Evolutionary conservation across 306 rosid genomes (phyloP).

Genomic region (Quercus variabilis): DNA sequence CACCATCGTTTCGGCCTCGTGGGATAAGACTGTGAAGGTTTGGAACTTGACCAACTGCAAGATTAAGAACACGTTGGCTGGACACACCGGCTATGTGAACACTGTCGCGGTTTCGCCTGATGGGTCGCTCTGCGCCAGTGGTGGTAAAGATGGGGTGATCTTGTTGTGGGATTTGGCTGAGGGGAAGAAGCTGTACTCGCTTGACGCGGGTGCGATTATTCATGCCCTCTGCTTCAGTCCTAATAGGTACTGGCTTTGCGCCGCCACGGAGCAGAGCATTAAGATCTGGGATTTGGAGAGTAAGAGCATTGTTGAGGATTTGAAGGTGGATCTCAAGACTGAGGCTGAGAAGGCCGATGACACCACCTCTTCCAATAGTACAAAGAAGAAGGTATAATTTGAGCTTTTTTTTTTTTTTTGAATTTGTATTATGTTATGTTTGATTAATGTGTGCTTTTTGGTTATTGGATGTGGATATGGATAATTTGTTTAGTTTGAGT

Average conservation of each 20-base stretch:
- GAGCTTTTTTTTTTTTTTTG: too few species aligned
- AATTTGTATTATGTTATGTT: too few species aligned
- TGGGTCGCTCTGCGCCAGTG: conserved; percentile 88
- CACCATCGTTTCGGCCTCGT: conserved; percentile 79
- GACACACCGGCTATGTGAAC: conserved; percentile 83
- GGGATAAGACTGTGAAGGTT: conserved; percentile 71
- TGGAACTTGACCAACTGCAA: conserved; percentile 91
- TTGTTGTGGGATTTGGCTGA: conserved; percentile 96
- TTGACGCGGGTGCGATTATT: conserved; percentile 79
- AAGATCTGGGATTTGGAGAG: conserved; percentile 99
- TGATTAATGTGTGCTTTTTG: too few species aligned
- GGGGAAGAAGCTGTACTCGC: conserved; percentile 80
- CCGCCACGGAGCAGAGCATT: conserved; percentile 89
- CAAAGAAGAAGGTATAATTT: conserved; percentile 73
- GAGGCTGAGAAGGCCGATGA: conserved; percentile 78
- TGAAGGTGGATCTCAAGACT: conserved; percentile 79
- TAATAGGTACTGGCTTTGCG: conserved; percentile 97
- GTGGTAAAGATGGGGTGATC: conserved; percentile 90
- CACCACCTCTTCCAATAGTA: conserved; percentile 32
- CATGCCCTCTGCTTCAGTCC: conserved; percentile 94
- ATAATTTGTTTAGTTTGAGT: too few species aligned
- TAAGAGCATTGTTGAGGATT: conserved; percentile 88
- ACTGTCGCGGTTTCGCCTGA: conserved; percentile 98
- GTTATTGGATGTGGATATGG: too few species aligned
- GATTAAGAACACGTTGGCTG: conserved; percentile 64